These are phyloP conservation scores for Tolypocladium endophyticum DNA, from an alignment of 2,329 filamentous ascomycete genomes.

Conservation along the genomic window DNA sequence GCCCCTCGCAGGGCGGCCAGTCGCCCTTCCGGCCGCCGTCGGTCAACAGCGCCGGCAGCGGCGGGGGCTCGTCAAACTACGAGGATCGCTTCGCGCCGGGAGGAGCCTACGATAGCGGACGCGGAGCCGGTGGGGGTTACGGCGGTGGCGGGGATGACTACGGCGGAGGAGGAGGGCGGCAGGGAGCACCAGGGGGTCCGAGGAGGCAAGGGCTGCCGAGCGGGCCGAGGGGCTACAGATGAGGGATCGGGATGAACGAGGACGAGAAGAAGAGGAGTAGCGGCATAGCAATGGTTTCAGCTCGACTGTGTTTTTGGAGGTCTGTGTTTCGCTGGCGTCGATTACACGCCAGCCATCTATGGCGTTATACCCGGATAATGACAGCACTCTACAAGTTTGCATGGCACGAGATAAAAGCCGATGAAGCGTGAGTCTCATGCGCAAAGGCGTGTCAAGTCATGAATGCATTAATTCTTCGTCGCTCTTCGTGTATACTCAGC, in stretches of 20 bases:
- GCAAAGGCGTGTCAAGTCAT: not conserved
- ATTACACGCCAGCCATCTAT: not conserved
- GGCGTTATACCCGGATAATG: not conserved
- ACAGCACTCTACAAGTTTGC: not conserved
- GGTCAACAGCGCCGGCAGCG: conserved; percentile 3
- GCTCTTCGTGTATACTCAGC: not conserved
- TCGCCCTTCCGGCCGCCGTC: conserved; percentile 35
- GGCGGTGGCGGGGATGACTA: conserved; percentile 24
- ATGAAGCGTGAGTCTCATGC: not conserved
- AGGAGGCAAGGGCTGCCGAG: conserved; percentile 32
- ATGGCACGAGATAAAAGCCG: not conserved
- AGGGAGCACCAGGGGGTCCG: conserved; percentile 6
- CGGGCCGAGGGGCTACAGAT: conserved; percentile 31
- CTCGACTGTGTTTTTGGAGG: not conserved
- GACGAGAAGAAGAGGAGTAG: too few relatives aligned
- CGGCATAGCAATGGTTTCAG: not conserved
- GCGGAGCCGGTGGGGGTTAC: conserved; percentile 10
- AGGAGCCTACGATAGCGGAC: conserved; percentile 30
- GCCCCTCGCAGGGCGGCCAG: conserved; percentile 31
- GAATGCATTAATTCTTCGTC: not conserved
- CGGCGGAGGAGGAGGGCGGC: conserved; percentile 21
- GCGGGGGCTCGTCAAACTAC: conserved; percentile 18
- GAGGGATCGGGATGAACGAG: conserved; percentile 1
- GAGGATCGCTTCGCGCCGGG: conserved; percentile 36
- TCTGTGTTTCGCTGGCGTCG: not conserved